A percentile compares a stretch with the other conserved stretches of the same genome.
Evolutionary conservation across 192 early-diverging fungal genomes (phyloP).

Genomic region (Backusella tarrabulga): DNA sequence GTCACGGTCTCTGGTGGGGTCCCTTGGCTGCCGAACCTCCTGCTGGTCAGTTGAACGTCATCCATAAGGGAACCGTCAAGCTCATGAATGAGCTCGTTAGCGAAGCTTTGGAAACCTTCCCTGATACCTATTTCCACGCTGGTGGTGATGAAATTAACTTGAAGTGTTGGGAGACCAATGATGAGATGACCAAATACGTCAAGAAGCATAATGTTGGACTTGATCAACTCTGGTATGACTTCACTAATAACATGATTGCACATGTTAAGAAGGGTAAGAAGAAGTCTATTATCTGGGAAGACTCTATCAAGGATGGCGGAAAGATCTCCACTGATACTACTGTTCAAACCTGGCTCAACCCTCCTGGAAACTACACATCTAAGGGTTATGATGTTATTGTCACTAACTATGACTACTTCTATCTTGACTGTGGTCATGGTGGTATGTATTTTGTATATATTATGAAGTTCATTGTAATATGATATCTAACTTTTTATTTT

Average conservation of each 20-base stretch:
- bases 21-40: conserved; percentile 75
- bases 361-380: conserved; percentile 53
- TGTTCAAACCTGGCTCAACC: conserved; percentile 65
- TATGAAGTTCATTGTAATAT: neutral
- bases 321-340: conserved; percentile 52
- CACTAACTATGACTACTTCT: conserved; percentile 60
- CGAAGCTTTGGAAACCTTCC: conserved; percentile 62
- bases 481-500: neutral
- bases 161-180: conserved; percentile 53
- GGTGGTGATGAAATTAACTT: conserved; percentile 75
- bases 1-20: conserved; percentile 56
- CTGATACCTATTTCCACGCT: conserved; percentile 71
- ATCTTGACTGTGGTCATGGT: conserved; percentile 76
- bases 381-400: conserved; percentile 66
- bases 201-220: conserved; percentile 13
- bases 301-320: conserved; percentile 52
- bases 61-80: conserved; percentile 54
- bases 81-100: conserved; percentile 60
- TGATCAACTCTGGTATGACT: conserved; percentile 24
- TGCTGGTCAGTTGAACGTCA: conserved; percentile 78
- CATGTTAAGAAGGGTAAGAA: conserved; percentile 23
- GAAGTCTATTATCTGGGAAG: conserved; percentile 79
- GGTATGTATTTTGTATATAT: conserved; percentile 4
- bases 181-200: conserved; percentile 32
- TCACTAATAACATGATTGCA: conserved; percentile 13